Base-by-base conservation (phyloP, 2,329 filamentous ascomycete species). In the Orbilia quercus region DNA sequence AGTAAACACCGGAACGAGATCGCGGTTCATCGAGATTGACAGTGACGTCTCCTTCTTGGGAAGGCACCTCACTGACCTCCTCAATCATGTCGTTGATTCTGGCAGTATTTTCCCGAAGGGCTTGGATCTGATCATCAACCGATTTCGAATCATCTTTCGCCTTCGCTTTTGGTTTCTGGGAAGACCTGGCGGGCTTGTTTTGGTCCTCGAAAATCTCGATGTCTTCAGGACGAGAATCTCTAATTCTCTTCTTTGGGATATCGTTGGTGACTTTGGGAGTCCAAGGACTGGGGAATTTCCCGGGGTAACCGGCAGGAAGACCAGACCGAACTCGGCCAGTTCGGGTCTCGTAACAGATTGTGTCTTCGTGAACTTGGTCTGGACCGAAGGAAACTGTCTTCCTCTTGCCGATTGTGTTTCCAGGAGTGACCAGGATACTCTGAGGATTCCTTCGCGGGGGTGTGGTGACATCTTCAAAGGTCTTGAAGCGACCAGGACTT, bases 351-450 rank as follows among this genome's bases (percentile, higher is more conserved):
- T 80, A 80, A 72, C 66, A 74, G 48, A 84, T 83, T 53, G 84
- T 84, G 69, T 84, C 82, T 20, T 72, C 67, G 16, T 72, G 82
- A 77, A n/a, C 85, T 82, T 40, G 84, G 80, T 72, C 59, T 5
- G 82, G 81, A 6, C 83, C 83, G 70, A 85, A 86, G 1, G 84
- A 82, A 6, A 86, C 84, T 1, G 83, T 83, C 78, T 86, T 86
- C 63, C 83, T 81, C 54, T 82, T 81, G 64, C 80, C 81, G 55
- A 79, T 80, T 7, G 80, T 81, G 5, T 84, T 84, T 1, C 84
- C 84, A 7, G 84, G 84, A 1, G 84, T 85, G 79, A 85, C 81
- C 42, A 86, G 80, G 48, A 86, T 86, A 58, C 84, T 84, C 40
- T 82, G 81, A 18, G 82, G 82, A 72, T 84, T 83, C 36, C 45